Percentiles rank a stretch among this genome's conserved stretches.
Evolutionary conservation across 148 eudicot genomes (phyloP).

Genomic region (Selenicereus undatus): DNA sequence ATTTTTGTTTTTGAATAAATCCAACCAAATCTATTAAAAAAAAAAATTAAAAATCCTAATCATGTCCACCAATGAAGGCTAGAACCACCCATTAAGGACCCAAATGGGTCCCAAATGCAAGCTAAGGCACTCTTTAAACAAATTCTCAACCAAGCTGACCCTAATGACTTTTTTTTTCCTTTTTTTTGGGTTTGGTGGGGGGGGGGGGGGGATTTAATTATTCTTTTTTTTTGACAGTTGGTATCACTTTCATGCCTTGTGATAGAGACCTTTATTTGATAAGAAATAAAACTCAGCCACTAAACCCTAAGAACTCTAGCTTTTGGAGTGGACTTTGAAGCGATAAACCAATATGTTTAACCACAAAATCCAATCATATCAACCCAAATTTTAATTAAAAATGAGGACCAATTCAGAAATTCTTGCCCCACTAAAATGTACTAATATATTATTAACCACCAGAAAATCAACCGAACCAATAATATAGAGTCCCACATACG

Average conservation of each 20-base stretch:
- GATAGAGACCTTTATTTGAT: slow-evolving; percentile 26
- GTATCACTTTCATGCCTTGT: slow-evolving; percentile 26
- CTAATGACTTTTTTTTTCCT: slow-evolving; percentile 9
- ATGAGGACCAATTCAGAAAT: not conserved
- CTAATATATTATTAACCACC: not conserved
- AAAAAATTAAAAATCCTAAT: slow-evolving; percentile 11
- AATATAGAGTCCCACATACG: not conserved
- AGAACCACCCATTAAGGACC: slow-evolving; percentile 26
- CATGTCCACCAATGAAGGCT: slow-evolving; percentile 13
- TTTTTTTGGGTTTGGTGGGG: too few relatives aligned
- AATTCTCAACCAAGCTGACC: slow-evolving; percentile 28
- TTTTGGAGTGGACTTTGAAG: not conserved
- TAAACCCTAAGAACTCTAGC: slow-evolving; percentile 22
- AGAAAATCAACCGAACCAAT: too few relatives aligned
- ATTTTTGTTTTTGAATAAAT: slow-evolving; percentile 7
- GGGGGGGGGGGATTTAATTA: not conserved
- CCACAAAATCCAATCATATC: not conserved
- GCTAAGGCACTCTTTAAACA: slow-evolving; percentile 18
- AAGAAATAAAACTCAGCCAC: slow-evolving; percentile 15
- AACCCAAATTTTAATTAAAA: not conserved
- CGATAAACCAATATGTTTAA: not conserved
- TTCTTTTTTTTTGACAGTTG: slow-evolving; percentile 1
- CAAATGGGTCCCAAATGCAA: slow-evolving; percentile 19
- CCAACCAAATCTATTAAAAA: slow-evolving; percentile 22
- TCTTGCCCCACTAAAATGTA: not conserved